Evolutionary conservation across 2,329 filamentous ascomycete species (phyloP).

Genomic region (Capronia coronata): DNA sequence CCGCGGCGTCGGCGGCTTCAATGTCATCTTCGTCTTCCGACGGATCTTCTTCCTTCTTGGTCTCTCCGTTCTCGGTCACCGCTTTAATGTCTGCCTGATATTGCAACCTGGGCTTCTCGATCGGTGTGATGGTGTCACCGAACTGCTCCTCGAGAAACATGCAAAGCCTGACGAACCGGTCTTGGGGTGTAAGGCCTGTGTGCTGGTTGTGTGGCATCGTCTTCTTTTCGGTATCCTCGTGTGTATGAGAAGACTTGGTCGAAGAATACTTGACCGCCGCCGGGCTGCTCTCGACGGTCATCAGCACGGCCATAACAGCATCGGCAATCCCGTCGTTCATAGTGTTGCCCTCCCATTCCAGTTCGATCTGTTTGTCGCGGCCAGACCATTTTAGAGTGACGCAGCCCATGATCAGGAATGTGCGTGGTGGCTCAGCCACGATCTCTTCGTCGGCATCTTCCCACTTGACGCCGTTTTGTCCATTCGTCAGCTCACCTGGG

Average conservation of each 20-base stretch:
- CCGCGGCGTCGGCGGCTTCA: slow-evolving; percentile 54
- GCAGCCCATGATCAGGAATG: slow-evolving; percentile 78
- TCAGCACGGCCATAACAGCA: slow-evolving; percentile 84
- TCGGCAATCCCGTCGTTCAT: slow-evolving; percentile 98
- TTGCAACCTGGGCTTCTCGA: slow-evolving; percentile 56
- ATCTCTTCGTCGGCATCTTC: slow-evolving; percentile 43
- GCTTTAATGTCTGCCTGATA: slow-evolving; percentile 32
- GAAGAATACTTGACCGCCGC: slow-evolving; percentile 69
- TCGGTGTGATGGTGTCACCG: slow-evolving; percentile 74
- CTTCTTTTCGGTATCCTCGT: slow-evolving; percentile 15
- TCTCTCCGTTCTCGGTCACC: slow-evolving; percentile 30
- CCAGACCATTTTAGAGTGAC: slow-evolving; percentile 71
- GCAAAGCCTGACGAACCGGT: slow-evolving; percentile 76
- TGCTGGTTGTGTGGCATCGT: slow-evolving; percentile 59
- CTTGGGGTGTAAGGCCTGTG: slow-evolving; percentile 61
- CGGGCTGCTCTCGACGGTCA: slow-evolving; percentile 87
- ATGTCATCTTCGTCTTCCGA: slow-evolving; percentile 33
- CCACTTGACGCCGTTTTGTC: slow-evolving; percentile 38
- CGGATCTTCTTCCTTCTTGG: slow-evolving; percentile 26
- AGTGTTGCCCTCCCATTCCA: slow-evolving; percentile 97
- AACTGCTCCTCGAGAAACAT: slow-evolving; percentile 98
- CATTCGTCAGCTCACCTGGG: slow-evolving; percentile 30
- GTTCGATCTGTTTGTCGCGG: slow-evolving; percentile 68
- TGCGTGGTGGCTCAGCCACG: slow-evolving; percentile 32
- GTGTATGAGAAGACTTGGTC: slow-evolving; percentile 55